phyloP scores from a whole-genome alignment of 2,329 filamentous ascomycete genomes.

The Dryadomyces quercivorus region DNA sequence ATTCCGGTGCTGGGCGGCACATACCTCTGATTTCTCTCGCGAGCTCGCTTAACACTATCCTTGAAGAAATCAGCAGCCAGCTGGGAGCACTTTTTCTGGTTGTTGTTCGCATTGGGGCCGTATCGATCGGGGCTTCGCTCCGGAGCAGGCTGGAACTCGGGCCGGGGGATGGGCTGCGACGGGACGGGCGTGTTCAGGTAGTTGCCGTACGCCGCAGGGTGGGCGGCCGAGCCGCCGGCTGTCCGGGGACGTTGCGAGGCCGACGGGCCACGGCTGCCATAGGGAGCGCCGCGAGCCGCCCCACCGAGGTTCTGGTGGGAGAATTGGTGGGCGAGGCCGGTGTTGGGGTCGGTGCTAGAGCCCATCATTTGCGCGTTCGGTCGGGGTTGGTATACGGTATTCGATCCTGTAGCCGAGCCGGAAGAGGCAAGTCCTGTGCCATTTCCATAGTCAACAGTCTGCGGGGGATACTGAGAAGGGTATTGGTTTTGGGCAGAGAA shows the following conservation, averaged over 20 bases:
- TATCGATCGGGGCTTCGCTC: conserved; percentile 81
- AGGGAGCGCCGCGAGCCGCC: conserved; percentile 56
- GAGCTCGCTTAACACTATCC: conserved; percentile 90
- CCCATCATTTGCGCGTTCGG: conserved; percentile 39
- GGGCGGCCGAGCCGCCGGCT: conserved; percentile 57
- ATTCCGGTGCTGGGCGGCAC: not conserved
- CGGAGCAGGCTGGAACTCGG: conserved; percentile 66
- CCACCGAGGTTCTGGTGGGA: conserved; percentile 87
- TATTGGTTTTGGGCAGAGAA: conserved; percentile 41
- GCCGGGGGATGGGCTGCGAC: conserved; percentile 39
- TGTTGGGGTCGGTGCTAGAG: conserved; percentile 64
- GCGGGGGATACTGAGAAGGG: conserved; percentile 21
- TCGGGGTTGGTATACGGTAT: conserved; percentile 34
- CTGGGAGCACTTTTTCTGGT: conserved; percentile 58
- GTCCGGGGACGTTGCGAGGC: conserved; percentile 72
- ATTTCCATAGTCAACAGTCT: conserved; percentile 1
- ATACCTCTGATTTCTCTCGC: conserved; percentile 87
- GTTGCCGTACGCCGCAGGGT: conserved; percentile 48
- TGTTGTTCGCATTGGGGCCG: conserved; percentile 50
- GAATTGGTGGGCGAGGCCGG: conserved; percentile 88
- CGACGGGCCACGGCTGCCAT: conserved; percentile 54
- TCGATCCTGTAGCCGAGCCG: conserved; percentile 5
- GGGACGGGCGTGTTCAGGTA: conserved; percentile 62
- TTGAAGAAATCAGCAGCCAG: conserved; percentile 89
- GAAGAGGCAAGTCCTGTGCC: conserved; percentile 4